Base-by-base conservation (phyloP, 108 stramenopile species). In the Chaetoceros tenuissimus region DNA sequence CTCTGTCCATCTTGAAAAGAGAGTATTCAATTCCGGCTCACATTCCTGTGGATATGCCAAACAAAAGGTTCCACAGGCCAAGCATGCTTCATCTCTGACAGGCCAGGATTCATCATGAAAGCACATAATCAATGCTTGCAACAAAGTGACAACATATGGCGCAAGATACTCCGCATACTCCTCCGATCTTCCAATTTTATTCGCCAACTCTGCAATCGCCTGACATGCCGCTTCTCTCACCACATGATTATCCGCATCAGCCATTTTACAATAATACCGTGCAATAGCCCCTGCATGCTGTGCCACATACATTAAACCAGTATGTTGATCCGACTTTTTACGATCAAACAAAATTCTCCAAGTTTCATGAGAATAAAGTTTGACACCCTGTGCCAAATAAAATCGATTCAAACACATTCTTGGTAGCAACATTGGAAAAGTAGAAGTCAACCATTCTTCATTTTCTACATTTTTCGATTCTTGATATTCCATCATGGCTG, bases 21-120 rank as follows among this genome's bases (percentile, higher is more conserved):
- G 77, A 40, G 74, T 81, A 2, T 79, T 72, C 26, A 95, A 60
- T 62, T 92, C 86, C 3, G 87, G 74, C 16, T 66, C 71, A 58
- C 89, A 94, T 48, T 94, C 92, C 61, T 95, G 87, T 0, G 88
- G 88, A 64, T 82, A 92, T 7, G 86, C 83, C 19, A 72, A 62
- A 53, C 85, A 88, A 51, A 96, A 94, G 17, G 74, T 82, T 2
- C 96, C 96, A 60, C 88, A 93, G 18, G 96, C 94, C 51, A 96
- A 71, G 60, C 95, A 96, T 21, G 97, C 96, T 71, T 95, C 94
- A 58, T 98, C 97, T 28, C 97, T 87, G 34, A 98, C 97, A 10
- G 97, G 97, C 97, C 97, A 98, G 24, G 87, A 89, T 59, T 96
- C 97, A 58, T 98, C 97, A 58, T 92, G 89, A 63, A 98, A 96